Evolutionary conservation across 768 basidiomycete species (phyloP).

Genomic region (Naganishia onofrii): DNA sequence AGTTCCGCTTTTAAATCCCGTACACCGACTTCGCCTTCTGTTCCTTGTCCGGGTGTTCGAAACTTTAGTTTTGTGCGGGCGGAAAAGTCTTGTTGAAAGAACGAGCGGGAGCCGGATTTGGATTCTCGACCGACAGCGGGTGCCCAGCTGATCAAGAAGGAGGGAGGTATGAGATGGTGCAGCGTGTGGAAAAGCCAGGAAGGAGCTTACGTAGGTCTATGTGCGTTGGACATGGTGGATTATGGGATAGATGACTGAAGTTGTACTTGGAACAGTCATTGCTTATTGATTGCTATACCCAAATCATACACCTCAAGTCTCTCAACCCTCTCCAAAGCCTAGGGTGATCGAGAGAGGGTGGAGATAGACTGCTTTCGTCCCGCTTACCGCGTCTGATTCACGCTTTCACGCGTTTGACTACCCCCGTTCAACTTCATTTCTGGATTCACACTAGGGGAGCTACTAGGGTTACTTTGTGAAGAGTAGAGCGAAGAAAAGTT

Average conservation of each 20-base stretch:
- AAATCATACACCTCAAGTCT: not conserved
- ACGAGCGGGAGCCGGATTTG: constrained; percentile 86
- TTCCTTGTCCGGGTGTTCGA: constrained; percentile 89
- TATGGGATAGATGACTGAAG: not conserved
- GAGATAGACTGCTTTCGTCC: too few species aligned
- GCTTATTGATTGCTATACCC: not conserved
- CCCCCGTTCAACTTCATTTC: too few species aligned
- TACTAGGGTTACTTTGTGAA: too few species aligned
- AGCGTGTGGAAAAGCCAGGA: not conserved
- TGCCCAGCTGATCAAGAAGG: constrained; percentile 70
- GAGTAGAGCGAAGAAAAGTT: too few species aligned
- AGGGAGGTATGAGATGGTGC: not conserved
- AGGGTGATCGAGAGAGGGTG: too few species aligned
- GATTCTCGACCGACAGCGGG: constrained; percentile 91
- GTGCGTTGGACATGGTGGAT: constrained; percentile 49
- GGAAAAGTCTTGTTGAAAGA: constrained; percentile 89
- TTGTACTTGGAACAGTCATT: too few species aligned
- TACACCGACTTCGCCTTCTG: constrained; percentile 68
- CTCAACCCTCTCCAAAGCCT: too few species aligned
- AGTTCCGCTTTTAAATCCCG: constrained; percentile 81
- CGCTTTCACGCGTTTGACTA: too few species aligned
- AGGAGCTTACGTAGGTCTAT: constrained; percentile 42
- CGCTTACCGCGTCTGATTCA: too few species aligned
- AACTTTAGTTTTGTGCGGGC: constrained; percentile 98
- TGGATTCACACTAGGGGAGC: too few species aligned